A percentile compares a stretch with the other conserved stretches of the same genome.
Conservation (phyloP, 495 filamentous ascomycete genomes). For the Penicillium flavigenum region DNA sequence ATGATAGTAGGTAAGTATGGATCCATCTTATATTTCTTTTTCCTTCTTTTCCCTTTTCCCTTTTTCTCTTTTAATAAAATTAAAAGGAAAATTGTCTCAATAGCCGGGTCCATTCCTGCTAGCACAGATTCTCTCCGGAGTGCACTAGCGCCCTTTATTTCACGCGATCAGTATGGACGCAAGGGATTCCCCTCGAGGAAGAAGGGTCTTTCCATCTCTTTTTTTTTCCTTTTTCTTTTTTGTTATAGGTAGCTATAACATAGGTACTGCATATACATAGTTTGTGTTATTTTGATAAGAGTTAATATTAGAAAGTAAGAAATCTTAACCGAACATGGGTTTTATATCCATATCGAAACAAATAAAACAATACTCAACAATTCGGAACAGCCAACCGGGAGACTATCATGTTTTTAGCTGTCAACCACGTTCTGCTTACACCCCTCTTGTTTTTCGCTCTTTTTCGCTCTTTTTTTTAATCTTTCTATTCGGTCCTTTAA, state of each 20-base stretch:
- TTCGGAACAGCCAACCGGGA: background rate
- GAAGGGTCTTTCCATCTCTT: background rate
- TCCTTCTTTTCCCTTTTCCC: background rate
- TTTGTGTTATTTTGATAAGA: no score
- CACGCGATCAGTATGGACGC: constrained; percentile 15
- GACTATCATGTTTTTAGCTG: constrained; percentile 6
- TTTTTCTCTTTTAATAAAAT: background rate
- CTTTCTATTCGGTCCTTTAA: constrained; percentile 11
- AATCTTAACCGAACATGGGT: no score
- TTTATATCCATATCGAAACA: no score
- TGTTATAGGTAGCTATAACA: background rate
- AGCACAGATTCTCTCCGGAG: constrained; percentile 19
- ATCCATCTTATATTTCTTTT: constrained; percentile 5
- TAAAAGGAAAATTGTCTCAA: background rate
- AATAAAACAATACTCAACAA: background rate
- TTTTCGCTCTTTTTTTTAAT: constrained; percentile 9
- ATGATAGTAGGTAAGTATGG: constrained; percentile 9
- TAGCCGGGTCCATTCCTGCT: constrained; percentile 9
- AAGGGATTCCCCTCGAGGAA: constrained; percentile 13
- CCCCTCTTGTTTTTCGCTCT: background rate
- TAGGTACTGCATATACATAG: no score
- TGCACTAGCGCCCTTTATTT: constrained; percentile 14
- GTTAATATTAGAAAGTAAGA: background rate
- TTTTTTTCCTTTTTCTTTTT: background rate
- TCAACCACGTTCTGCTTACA: constrained; percentile 17